A percentile compares a stretch with the other conserved stretches of the same genome.
These are phyloP conservation scores for Thalassiosira exigua DNA, from an alignment of 352 stramenopile genomes.

Conservation along the genomic window DNA sequence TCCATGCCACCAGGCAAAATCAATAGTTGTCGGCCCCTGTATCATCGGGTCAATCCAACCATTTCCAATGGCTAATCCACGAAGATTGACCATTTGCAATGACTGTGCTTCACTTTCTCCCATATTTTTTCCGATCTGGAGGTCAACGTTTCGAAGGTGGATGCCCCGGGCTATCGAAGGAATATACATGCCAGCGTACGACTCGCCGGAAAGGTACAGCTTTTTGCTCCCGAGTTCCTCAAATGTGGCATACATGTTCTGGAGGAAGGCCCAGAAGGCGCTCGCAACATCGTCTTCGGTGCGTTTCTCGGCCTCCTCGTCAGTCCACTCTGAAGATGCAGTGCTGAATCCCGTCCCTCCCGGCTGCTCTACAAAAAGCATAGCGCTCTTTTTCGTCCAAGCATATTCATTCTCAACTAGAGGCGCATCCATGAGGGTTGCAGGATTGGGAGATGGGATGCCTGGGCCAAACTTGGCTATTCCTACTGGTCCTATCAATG, in stretches of 20 bases:
- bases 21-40: conserved; percentile 72
- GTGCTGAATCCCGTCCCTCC: conserved; percentile 71
- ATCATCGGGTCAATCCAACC: conserved; percentile 73
- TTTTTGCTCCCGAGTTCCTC: conserved; percentile 86
- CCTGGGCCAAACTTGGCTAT: conserved; percentile 51
- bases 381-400: conserved; percentile 73
- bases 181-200: conserved; percentile 94
- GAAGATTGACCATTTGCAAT: conserved; percentile 48
- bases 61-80: conserved; percentile 72
- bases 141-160: conserved; percentile 63
- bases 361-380: conserved; percentile 71
- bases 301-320: conserved; percentile 46
- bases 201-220: conserved; percentile 95
- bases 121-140: conserved; percentile 10
- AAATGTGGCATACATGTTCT: conserved; percentile 90
- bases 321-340: conserved; percentile 50
- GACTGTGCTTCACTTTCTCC: conserved; percentile 4
- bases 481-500: conserved; percentile 30
- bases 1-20: conserved; percentile 80
- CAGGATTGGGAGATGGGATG: conserved; percentile 55
- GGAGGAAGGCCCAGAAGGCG: conserved; percentile 75
- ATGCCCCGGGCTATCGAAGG: conserved; percentile 85
- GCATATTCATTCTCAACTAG: conserved; percentile 65
- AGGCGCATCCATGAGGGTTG: conserved; percentile 48
- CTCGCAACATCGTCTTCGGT: conserved; percentile 64